A percentile compares a stretch with the other conserved stretches of the same genome.
Conservation (phyloP, 345 rosid genomes). For the Lagerstroemia speciosa region DNA sequence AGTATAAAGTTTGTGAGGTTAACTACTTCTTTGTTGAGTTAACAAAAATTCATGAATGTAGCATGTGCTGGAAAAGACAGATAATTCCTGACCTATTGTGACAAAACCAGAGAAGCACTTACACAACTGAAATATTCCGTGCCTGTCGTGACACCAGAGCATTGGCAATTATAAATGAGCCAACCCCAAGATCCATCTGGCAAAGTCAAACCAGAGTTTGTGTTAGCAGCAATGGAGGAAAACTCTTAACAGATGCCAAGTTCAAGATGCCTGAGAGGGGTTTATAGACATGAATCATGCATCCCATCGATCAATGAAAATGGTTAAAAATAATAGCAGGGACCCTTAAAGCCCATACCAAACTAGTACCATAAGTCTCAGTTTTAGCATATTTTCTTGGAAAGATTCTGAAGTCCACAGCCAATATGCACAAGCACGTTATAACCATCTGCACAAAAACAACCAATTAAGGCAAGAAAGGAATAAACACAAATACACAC, state of each 20-base stretch:
- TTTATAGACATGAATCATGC: too few species aligned
- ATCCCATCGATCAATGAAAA: background rate
- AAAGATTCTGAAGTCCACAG: constrained; percentile 81
- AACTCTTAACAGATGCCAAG: background rate
- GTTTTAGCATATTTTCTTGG: constrained; percentile 86
- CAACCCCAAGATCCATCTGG: constrained; percentile 97
- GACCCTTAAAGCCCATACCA: constrained; percentile 39
- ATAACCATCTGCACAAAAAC: constrained; percentile 57
- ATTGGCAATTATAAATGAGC: constrained; percentile 73
- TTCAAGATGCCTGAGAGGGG: background rate
- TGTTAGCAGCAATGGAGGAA: background rate
- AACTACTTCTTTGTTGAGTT: too few species aligned
- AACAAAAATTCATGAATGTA: too few species aligned
- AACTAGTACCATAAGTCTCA: constrained; percentile 73
- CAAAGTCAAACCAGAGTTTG: too few species aligned
- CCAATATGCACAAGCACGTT: constrained; percentile 82
- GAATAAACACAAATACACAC: background rate
- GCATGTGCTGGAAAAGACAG: too few species aligned
- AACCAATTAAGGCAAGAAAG: constrained; percentile 12
- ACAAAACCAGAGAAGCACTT: constrained; percentile 21
- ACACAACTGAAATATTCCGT: constrained; percentile 48
- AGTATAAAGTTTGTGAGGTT: background rate
- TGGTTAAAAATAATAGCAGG: background rate
- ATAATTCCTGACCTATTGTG: background rate
- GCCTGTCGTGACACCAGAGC: constrained; percentile 84